phyloP scores from a whole-genome alignment of 352 stramenopile species.

The Pythium plurisporium region DNA sequence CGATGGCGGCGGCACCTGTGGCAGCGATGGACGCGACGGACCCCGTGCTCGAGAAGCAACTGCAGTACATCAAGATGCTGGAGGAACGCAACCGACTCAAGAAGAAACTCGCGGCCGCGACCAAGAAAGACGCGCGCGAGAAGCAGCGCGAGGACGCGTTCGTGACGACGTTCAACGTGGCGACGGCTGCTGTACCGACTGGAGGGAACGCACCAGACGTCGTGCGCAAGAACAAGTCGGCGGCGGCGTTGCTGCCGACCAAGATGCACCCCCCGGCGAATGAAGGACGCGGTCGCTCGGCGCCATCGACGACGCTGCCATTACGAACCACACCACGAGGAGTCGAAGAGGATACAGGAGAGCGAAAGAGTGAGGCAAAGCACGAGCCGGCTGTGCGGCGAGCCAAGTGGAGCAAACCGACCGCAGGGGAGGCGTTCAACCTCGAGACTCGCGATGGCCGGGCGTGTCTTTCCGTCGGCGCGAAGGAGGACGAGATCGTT shows the following conservation, averaged over 20 bases:
- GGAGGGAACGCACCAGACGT: conserved; percentile 3
- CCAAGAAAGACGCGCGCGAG: conserved; percentile 43
- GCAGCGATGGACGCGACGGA: conserved; percentile 27
- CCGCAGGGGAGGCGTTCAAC: conserved; percentile 2
- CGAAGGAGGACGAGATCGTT: conserved; percentile 3
- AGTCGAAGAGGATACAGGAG: background rate
- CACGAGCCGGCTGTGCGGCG: conserved; percentile 13
- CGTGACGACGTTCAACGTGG: conserved; percentile 75
- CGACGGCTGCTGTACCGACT: conserved; percentile 4
- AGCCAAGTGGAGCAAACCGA: conserved; percentile 47
- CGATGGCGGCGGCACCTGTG: background rate
- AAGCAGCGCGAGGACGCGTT: conserved; percentile 73
- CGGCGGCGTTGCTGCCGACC: conserved; percentile 38
- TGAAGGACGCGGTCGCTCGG: conserved; percentile 24
- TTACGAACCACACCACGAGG: conserved; percentile 10
- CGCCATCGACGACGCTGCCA: conserved; percentile 38
- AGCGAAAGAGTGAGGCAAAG: background rate
- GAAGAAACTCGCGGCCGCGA: conserved; percentile 63
- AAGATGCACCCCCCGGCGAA: conserved; percentile 10
- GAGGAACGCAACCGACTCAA: conserved; percentile 80
- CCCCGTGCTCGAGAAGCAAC: conserved; percentile 67
- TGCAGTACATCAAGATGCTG: conserved; percentile 81
- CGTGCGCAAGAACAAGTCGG: conserved; percentile 43
- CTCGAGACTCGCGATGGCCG: conserved; percentile 19
- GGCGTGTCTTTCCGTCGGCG: conserved; percentile 7